Conservation (phyloP, 2,329 filamentous ascomycete species). For the Decorospora gaudefroyi region DNA sequence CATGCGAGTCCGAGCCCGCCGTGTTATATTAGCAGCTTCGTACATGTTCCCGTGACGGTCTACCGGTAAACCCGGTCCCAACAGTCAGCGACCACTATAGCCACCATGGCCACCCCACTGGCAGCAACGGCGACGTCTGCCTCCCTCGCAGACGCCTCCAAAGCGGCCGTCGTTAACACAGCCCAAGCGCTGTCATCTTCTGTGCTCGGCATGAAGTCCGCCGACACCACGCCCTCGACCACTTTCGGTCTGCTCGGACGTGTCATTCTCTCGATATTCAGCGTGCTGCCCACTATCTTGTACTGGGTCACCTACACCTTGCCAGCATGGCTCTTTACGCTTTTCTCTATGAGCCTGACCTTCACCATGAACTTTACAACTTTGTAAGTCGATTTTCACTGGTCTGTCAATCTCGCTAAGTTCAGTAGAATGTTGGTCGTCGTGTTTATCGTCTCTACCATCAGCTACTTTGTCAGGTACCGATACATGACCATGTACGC, state of each 20-base stretch:
- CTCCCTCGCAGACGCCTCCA: conserved; percentile 13
- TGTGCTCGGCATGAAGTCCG: conserved; percentile 26
- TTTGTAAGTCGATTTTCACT: conserved; percentile 71
- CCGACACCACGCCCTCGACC: conserved; percentile 32
- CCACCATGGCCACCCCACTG: conserved; percentile 36
- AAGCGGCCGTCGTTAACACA: conserved; percentile 19
- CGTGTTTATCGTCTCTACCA: conserved; percentile 75
- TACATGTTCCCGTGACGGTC: conserved; percentile 13
- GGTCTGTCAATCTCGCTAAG: conserved; percentile 37
- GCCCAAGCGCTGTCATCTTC: conserved; percentile 29
- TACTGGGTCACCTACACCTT: conserved; percentile 87
- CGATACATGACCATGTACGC: conserved; percentile 97
- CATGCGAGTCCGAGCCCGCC: conserved; percentile 24
- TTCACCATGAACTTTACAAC: conserved; percentile 99
- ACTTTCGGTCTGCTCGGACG: conserved; percentile 54
- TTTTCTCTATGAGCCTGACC: conserved; percentile 90
- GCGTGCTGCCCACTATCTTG: conserved; percentile 61
- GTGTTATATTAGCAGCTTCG: conserved; percentile 5
- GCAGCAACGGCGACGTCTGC: conserved; percentile 26
- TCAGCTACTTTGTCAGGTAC: conserved; percentile 93
- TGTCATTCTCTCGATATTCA: conserved; percentile 55
- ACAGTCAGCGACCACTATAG: conserved; percentile 10
- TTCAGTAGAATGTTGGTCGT: conserved; percentile 63
- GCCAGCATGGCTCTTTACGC: conserved; percentile 83
- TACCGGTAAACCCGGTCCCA: conserved; percentile 1